Conservation (phyloP, 1,284 basidiomycete species). For the Xerocomus amazonicus region DNA sequence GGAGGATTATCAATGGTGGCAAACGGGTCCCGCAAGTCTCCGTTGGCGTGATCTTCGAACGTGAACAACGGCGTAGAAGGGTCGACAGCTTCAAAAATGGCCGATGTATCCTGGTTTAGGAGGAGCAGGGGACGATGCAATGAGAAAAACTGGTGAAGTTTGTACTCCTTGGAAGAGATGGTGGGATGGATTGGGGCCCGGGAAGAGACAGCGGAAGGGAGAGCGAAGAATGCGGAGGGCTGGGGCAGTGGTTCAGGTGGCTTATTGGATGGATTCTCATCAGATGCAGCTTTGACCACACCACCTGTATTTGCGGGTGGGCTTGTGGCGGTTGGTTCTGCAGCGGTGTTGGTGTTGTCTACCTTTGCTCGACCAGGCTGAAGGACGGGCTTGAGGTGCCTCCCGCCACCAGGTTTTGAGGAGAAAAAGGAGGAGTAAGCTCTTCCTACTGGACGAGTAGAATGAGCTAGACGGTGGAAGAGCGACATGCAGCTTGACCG, state of each 20-base stretch:
- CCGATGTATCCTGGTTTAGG: conserved; percentile 50
- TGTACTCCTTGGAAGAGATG: conserved; percentile 62
- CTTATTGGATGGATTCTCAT: conserved; percentile 24
- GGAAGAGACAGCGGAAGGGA: conserved; percentile 6
- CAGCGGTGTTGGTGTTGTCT: conserved; percentile 20
- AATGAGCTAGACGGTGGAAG: conserved; percentile 48
- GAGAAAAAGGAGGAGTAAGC: conserved; percentile 76
- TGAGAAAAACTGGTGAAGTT: conserved; percentile 76
- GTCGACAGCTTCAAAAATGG: conserved; percentile 53
- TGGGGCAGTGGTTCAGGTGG: conserved; percentile 21
- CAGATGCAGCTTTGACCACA: conserved; percentile 20
- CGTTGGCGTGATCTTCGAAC: conserved; percentile 8
- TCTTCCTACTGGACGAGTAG: conserved; percentile 38
- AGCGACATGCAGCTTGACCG: conserved; percentile 34
- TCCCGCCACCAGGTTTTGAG: conserved; percentile 68
- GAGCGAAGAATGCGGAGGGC: conserved; percentile 3
- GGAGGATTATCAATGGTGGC: conserved; percentile 43
- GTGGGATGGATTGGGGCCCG: conserved; percentile 44
- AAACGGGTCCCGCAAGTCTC: conserved; percentile 8
- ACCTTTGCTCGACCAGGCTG: conserved; percentile 35
- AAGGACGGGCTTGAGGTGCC: conserved; percentile 60
- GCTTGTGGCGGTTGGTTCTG: conserved; percentile 14
- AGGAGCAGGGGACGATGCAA: conserved; percentile 70
- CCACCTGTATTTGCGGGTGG: conserved; percentile 13
- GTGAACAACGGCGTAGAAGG: conserved; percentile 32